Base-by-base conservation (phyloP, 75 land plant species). In the Sequoiadendron giganteum region DNA sequence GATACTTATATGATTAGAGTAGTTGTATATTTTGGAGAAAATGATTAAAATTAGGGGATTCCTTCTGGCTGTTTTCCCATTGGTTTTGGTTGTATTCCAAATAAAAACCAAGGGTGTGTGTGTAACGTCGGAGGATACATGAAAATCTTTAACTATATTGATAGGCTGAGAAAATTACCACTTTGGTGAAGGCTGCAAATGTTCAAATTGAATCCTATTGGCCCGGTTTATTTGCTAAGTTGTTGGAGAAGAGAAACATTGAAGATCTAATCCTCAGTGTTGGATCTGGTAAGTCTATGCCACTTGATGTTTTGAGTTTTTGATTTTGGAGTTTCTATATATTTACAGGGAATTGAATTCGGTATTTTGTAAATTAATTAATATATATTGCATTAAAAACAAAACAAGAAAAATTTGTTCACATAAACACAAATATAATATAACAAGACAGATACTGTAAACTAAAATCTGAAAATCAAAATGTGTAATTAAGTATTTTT, bases 211-310 rank as follows among this genome's bases (percentile, higher is more conserved):
- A 93, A 43, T 87, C 92, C 7, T 93, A 92, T 90, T 93, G 94
- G 94, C 92, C 94, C 18, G 85, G 92, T 78, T 68, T 93, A 40
- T 92, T 93, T 86, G 94, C 94, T 75, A 93, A 92, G 92, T 94
- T 93, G 30, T 82, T 93, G 39, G 94, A 93, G 90, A 93, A 92
- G 92, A 90, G 92, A 56, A 92, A 73, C 83, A 92, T 93, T 52
- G 94, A 90, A 34, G 94, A 92, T 77, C 90, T 93, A 80, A 90
- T 92, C 84, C 42, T 79, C 36, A 90, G 73, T 48, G 87, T 90
- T 85, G 94, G 94, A 72, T 83, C 94, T 45, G 94, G 93, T 92
- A 92, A 79, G 85, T 48, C 84, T 82, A 82, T 82, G 10, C 49
- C 48, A 72, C 38, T 32, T 75, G 38, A 9, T 25, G 2, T 11